These are phyloP conservation scores for Colletotrichum viniferum DNA, from an alignment of 2,329 filamentous ascomycete genomes.

Conservation along the genomic window DNA sequence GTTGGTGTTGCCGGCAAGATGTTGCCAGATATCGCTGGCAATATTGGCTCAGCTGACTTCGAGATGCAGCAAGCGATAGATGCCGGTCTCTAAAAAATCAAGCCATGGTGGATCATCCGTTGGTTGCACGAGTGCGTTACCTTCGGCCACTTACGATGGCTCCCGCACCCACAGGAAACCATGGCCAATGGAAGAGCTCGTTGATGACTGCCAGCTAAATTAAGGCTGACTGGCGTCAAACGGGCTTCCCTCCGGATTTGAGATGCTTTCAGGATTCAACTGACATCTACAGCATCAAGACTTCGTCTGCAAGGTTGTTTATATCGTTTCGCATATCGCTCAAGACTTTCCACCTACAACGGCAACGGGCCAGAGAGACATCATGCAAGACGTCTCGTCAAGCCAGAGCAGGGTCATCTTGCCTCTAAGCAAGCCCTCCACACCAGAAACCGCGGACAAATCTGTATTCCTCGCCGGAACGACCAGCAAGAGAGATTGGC, in stretches of 20 bases:
- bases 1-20: background rate
- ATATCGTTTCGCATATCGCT: background rate
- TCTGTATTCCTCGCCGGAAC: conserved; percentile 64
- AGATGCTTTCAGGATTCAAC: background rate
- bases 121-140: background rate
- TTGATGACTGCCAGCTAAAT: background rate
- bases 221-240: background rate
- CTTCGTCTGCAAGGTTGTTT: background rate
- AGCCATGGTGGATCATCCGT: background rate
- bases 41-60: background rate
- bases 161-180: background rate
- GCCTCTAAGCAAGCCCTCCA: background rate
- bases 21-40: background rate
- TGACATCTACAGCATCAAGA: background rate
- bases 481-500: conserved; percentile 57
- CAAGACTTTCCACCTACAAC: background rate
- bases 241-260: background rate
- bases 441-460: conserved; percentile 13
- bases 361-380: background rate
- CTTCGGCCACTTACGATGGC: background rate
- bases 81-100: background rate
- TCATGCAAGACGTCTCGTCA: background rate
- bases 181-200: background rate
- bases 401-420: conserved; percentile 24
- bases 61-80: background rate